Evolutionary conservation across 2,329 filamentous ascomycete genomes (phyloP).

Genomic region (Hypomyces rosellus): DNA sequence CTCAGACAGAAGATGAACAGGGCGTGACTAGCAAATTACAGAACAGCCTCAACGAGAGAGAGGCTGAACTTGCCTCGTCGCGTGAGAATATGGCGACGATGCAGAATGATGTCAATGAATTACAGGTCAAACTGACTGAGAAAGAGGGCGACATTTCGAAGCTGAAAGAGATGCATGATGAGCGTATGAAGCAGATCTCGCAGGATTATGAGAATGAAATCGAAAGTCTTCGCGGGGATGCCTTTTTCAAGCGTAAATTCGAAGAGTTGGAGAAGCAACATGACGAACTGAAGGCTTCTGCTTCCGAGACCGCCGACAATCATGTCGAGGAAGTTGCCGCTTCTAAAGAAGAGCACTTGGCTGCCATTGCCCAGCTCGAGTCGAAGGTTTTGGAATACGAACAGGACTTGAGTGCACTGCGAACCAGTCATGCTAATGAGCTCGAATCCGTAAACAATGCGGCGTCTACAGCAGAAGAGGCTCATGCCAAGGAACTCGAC

Average conservation of each 20-base stretch:
- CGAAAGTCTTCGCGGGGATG: conserved; percentile 55
- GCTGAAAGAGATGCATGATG: conserved; percentile 50
- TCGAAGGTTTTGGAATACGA: conserved; percentile 48
- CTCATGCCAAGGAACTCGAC: conserved; percentile 45
- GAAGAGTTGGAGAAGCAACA: conserved; percentile 54
- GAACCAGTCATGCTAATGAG: conserved; percentile 52
- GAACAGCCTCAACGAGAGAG: conserved; percentile 35
- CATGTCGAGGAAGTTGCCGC: conserved; percentile 38
- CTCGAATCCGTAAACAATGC: conserved; percentile 50
- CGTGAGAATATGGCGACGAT: conserved; percentile 37
- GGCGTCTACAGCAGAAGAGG: conserved; percentile 42
- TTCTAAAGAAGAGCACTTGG: conserved; percentile 37
- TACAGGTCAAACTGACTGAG: conserved; percentile 38
- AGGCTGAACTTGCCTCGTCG: conserved; percentile 40
- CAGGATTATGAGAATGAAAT: conserved; percentile 60
- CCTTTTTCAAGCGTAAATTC: conserved; percentile 58
- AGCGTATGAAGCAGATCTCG: conserved; percentile 52
- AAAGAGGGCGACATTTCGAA: conserved; percentile 46
- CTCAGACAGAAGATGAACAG: conserved; percentile 39
- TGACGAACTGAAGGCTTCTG: conserved; percentile 38
- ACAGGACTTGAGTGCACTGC: conserved; percentile 48
- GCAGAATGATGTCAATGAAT: conserved; percentile 42
- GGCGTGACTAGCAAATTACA: conserved; percentile 33
- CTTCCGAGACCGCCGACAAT: conserved; percentile 28
- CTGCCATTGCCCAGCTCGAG: conserved; percentile 41